Conservation (phyloP, 2,329 filamentous ascomycete species). For the Lecanicillium sp. region DNA sequence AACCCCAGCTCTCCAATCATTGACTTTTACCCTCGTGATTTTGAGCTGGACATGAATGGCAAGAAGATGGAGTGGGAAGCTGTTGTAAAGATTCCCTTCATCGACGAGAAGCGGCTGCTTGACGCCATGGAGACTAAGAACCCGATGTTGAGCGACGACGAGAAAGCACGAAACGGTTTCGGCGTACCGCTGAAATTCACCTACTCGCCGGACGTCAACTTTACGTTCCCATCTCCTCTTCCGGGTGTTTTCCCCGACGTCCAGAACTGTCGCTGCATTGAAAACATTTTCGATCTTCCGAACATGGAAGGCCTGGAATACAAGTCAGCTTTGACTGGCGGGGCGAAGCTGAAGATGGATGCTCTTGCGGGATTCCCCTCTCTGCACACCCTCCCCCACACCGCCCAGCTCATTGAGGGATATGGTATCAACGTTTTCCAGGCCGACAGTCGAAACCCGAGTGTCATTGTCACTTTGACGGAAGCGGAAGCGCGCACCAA, state of each 20-base stretch:
- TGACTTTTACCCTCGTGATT: conserved; percentile 96
- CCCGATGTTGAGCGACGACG: conserved; percentile 65
- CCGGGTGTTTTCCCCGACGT: conserved; percentile 88
- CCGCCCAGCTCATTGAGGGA: conserved; percentile 61
- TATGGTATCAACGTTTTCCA: conserved; percentile 95
- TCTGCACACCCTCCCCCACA: conserved; percentile 77
- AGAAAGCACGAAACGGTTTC: conserved; percentile 81
- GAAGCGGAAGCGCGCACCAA: conserved; percentile 67
- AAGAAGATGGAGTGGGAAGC: conserved; percentile 99
- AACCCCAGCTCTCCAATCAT: conserved; percentile 85
- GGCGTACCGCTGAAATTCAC: conserved; percentile 91
- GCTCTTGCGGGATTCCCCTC: conserved; percentile 94
- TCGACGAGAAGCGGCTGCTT: conserved; percentile 82
- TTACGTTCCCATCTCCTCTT: conserved; percentile 79
- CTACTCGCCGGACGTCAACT: conserved; percentile 71
- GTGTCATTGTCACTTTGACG: conserved; percentile 82
- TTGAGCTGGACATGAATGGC: conserved; percentile 97
- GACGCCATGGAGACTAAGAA: conserved; percentile 83
- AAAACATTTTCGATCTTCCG: conserved; percentile 94
- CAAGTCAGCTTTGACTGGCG: conserved; percentile 75
- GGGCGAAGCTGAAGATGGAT: conserved; percentile 71
- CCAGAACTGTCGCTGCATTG: conserved; percentile 78
- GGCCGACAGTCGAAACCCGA: conserved; percentile 92
- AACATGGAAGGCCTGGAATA: conserved; percentile 85
- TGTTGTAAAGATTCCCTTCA: conserved; percentile 98